These are phyloP conservation scores for Aspergillus wentii DNA, from an alignment of 495 filamentous ascomycete species.

Conservation along the genomic window DNA sequence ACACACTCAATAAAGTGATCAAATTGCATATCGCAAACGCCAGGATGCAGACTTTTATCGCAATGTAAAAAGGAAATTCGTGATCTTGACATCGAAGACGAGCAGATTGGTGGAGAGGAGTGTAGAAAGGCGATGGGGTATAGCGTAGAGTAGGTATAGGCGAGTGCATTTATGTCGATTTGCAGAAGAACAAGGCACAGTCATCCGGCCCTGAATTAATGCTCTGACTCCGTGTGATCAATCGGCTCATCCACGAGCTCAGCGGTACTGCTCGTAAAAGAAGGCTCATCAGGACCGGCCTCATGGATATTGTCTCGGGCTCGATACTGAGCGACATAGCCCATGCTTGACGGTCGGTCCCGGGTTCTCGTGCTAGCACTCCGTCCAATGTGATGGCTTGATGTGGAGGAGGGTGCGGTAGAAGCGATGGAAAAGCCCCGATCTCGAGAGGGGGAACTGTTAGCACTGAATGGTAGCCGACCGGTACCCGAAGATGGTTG, in stretches of 20 bases:
- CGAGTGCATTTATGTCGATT: too few relatives aligned
- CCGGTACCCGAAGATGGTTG: conserved; percentile 33
- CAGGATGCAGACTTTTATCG: conserved; percentile 9
- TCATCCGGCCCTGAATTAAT: too few relatives aligned
- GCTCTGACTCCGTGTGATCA: conserved; percentile 5
- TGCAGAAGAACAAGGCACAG: too few relatives aligned
- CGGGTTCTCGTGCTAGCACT: conserved; percentile 25
- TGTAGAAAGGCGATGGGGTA: neutral
- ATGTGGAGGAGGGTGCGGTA: conserved; percentile 44
- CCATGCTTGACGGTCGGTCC: conserved; percentile 62
- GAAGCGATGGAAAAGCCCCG: conserved; percentile 39
- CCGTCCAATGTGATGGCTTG: conserved; percentile 27
- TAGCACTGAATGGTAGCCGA: conserved; percentile 55
- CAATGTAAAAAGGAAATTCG: conserved; percentile 31
- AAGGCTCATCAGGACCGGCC: conserved; percentile 50
- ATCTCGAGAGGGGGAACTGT: conserved; percentile 47
- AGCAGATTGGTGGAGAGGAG: conserved; percentile 7
- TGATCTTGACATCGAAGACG: conserved; percentile 23
- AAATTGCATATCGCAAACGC: conserved; percentile 9
- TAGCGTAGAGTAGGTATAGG: neutral
- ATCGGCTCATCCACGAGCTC: conserved; percentile 39
- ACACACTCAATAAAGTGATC: conserved; percentile 6
- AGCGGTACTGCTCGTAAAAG: conserved; percentile 35
- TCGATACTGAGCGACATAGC: conserved; percentile 68
- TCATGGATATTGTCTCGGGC: conserved; percentile 54